Conservation (phyloP, 2,329 filamentous ascomycete genomes). For the Fusarium burgessii region DNA sequence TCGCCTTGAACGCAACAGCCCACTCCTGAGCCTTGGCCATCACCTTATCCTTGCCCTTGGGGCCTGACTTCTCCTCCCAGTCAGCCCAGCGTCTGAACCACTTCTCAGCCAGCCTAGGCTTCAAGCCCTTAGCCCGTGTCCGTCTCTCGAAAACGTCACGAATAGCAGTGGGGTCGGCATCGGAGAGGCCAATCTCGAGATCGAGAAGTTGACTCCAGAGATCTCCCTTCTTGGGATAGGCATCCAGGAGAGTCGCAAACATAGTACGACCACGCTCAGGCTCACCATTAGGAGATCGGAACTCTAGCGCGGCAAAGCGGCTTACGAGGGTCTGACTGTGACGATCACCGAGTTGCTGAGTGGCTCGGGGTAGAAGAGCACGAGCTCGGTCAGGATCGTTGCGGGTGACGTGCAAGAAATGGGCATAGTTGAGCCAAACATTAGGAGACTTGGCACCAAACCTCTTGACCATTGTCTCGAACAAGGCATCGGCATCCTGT, state of each 20-base stretch:
- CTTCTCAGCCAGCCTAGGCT: constrained; percentile 83
- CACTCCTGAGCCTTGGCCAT: constrained; percentile 79
- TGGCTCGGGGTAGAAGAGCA: constrained; percentile 82
- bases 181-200: constrained; percentile 77
- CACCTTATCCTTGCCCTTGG: constrained; percentile 75
- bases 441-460: constrained; percentile 82
- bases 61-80: constrained; percentile 83
- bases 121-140: constrained; percentile 75
- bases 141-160: constrained; percentile 87
- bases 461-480: constrained; percentile 88
- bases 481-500: constrained; percentile 88
- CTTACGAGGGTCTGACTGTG: constrained; percentile 77
- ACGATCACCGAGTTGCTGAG: constrained; percentile 80
- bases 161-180: constrained; percentile 67
- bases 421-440: constrained; percentile 95
- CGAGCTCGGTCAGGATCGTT: constrained; percentile 79
- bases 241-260: constrained; percentile 87
- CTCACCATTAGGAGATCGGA: constrained; percentile 83
- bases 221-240: constrained; percentile 90
- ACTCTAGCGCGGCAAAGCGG: constrained; percentile 93
- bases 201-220: constrained; percentile 94
- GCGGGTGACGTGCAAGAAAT: constrained; percentile 84
- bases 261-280: constrained; percentile 93
- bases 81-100: constrained; percentile 94
- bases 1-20: constrained; percentile 66